These are phyloP conservation scores for Pseudomassariella vexata DNA, from an alignment of 2,329 filamentous ascomycete species.

Conservation along the genomic window DNA sequence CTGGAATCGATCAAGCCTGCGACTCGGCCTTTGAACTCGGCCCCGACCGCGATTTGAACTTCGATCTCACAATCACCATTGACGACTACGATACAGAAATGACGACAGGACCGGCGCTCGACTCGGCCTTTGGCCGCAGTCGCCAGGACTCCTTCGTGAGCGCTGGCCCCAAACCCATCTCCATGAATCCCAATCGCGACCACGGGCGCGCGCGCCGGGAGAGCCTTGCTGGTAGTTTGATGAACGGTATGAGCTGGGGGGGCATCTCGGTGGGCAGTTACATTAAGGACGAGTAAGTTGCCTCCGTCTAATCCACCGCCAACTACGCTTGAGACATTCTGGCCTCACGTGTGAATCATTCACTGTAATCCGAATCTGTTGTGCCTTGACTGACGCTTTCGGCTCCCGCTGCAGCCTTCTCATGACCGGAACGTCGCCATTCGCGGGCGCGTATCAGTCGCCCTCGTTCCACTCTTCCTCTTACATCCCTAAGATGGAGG, in stretches of 20 bases:
- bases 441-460: slow-evolving; percentile 70
- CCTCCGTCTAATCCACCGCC: slow-evolving; percentile 4
- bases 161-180: slow-evolving; percentile 61
- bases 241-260: slow-evolving; percentile 93
- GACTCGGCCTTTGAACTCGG: too few species aligned
- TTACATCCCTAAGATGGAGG: slow-evolving; percentile 92
- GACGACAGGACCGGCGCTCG: slow-evolving; percentile 54
- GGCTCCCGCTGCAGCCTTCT: slow-evolving; percentile 71
- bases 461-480: slow-evolving; percentile 95
- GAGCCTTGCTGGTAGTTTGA: slow-evolving; percentile 57
- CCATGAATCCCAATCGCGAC: slow-evolving; percentile 60
- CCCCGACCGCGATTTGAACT: slow-evolving; percentile 2
- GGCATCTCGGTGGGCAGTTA: slow-evolving; percentile 94
- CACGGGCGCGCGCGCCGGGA: slow-evolving; percentile 54
- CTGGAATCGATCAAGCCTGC: too few species aligned
- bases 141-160: slow-evolving; percentile 63
- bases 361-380: slow-evolving; percentile 3
- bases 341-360: slow-evolving; percentile 14
- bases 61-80: slow-evolving; percentile 2
- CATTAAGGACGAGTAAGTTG: slow-evolving; percentile 92
- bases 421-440: slow-evolving; percentile 95
- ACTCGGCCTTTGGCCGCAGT: slow-evolving; percentile 51
- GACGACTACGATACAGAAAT: slow-evolving; percentile 39
- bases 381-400: too few species aligned
- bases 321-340: slow-evolving; percentile 13